phyloP scores from a whole-genome alignment of 371 early-diverging fungal species.

The Mucor racemosus region DNA sequence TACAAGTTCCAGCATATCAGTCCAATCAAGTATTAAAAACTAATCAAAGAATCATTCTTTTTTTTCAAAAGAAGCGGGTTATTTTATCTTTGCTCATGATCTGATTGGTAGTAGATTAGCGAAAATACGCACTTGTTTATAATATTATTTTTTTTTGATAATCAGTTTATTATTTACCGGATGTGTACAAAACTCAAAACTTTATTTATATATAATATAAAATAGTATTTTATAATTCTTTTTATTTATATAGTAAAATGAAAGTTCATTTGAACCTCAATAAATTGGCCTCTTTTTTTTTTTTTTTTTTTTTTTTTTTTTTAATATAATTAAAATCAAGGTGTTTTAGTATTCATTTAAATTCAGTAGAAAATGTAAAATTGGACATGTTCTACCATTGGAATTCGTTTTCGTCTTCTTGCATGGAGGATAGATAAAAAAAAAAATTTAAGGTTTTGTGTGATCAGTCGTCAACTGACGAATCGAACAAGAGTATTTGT shows the following conservation, averaged over 20 bases:
- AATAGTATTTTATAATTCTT: background rate
- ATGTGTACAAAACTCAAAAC: slow-evolving; percentile 11
- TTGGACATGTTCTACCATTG: background rate
- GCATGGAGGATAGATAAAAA: background rate
- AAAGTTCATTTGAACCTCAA: background rate
- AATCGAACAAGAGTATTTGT: background rate
- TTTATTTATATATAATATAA: background rate
- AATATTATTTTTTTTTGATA: too few relatives aligned
- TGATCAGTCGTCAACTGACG: slow-evolving; percentile 2
- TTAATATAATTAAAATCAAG: background rate
- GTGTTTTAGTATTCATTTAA: background rate
- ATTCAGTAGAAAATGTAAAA: background rate
- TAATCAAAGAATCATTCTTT: slow-evolving; percentile 12
- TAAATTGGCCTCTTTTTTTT: background rate
- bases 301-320: background rate
- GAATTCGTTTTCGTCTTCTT: background rate
- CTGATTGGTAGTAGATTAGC: slow-evolving; percentile 17
- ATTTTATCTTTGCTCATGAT: background rate
- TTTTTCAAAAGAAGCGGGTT: background rate
- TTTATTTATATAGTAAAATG: slow-evolving; percentile 7
- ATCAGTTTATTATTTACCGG: slow-evolving; percentile 6
- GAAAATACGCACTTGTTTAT: too few relatives aligned
- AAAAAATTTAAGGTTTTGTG: background rate
- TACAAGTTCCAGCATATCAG: slow-evolving; percentile 1
- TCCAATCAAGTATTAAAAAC: slow-evolving; percentile 2